phyloP scores from a whole-genome alignment of 768 basidiomycete genomes.

The Ephemerocybe angulata region DNA sequence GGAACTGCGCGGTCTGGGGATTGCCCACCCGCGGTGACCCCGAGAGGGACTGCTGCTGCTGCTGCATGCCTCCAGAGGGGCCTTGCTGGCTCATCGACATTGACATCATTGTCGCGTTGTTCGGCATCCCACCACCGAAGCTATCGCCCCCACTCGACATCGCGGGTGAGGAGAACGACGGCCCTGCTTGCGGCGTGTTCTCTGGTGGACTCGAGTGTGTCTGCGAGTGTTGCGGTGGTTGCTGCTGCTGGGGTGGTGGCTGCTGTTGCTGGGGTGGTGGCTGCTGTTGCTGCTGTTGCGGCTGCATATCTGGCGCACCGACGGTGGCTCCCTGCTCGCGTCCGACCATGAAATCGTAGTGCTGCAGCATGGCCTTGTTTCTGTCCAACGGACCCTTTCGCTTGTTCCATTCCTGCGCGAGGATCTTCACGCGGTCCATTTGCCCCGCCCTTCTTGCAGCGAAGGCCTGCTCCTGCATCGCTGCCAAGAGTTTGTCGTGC shows the following conservation, averaged over 20 bases:
- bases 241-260: conserved; percentile 6
- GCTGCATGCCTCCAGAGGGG: no score
- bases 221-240: background rate
- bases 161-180: background rate
- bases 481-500: no score
- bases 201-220: background rate
- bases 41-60: no score
- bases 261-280: conserved; percentile 12
- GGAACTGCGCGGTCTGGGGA: background rate
- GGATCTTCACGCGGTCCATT: no score
- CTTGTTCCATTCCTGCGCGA: no score
- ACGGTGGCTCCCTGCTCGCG: conserved; percentile 14
- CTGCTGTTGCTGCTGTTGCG: conserved; percentile 1
- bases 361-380: no score
- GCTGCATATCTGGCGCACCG: conserved; percentile 4
- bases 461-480: no score
- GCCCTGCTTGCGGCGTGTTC: background rate
- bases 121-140: no score
- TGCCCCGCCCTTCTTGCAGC: no score
- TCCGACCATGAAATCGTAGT: background rate
- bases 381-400: no score
- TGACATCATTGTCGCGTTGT: no score
- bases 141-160: background rate
- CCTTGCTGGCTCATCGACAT: no score
- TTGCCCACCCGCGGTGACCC: background rate